Conservation (phyloP, 2,329 filamentous ascomycete genomes). For the Dactylellina drechsleri region DNA sequence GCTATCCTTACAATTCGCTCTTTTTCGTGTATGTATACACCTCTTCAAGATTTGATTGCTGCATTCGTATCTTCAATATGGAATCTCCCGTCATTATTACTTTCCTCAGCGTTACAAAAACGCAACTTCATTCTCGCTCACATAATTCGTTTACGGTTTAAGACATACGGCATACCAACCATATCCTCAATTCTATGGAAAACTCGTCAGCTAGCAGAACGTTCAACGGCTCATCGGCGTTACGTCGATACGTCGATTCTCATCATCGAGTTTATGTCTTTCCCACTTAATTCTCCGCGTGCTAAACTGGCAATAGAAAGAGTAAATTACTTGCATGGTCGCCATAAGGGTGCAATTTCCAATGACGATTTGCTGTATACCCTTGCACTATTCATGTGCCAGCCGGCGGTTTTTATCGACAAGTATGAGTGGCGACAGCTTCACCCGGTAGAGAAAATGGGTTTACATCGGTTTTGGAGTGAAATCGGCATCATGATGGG, state of each 20-base stretch:
- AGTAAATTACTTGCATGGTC: conserved; percentile 72
- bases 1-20: conserved; percentile 69
- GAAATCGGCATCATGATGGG: conserved; percentile 75
- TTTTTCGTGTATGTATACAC: conserved; percentile 66
- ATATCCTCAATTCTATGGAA: conserved; percentile 66
- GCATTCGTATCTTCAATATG: too few species aligned
- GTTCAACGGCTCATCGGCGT: conserved; percentile 66
- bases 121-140: background rate
- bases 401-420: conserved; percentile 73
- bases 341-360: conserved; percentile 69
- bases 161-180: conserved; percentile 69
- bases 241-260: conserved; percentile 67
- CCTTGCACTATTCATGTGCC: conserved; percentile 72
- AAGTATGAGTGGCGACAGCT: conserved; percentile 76
- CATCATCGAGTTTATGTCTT: conserved; percentile 65
- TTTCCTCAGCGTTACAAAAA: too few species aligned
- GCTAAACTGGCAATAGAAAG: conserved; percentile 68
- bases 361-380: conserved; percentile 75
- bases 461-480: conserved; percentile 76
- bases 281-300: conserved; percentile 64
- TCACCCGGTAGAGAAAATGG: conserved; percentile 74
- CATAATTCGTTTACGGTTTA: background rate
- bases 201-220: conserved; percentile 66
- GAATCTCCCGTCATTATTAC: too few species aligned
- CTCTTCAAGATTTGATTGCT: too few species aligned